Evolutionary conservation across 306 rosid genomes (phyloP), one percentile per base, ranked within the genome.

Genomic region (Ceratonia siliqua): DNA sequence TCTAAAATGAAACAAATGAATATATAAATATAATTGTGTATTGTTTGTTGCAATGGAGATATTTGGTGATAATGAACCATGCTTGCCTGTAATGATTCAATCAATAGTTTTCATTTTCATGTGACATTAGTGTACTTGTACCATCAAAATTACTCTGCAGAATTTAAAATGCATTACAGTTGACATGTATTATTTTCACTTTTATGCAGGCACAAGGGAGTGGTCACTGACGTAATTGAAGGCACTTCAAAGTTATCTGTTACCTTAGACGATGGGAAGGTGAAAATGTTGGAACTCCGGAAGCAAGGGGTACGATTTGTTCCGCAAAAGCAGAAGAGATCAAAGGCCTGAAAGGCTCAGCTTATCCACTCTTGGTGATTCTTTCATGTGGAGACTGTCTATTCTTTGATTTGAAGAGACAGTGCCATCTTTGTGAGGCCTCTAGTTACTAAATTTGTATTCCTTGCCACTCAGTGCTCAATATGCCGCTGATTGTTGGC

Each of bases 171-270:
- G 28, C 18, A 48, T 12, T 38, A 35, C 8, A 53, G 54, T 42
- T 15, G 21, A 13, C 21, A 25, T 33, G 18, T 7, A 4, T 5
- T 63, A 10, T 20, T 52, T 61, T 27, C 64, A 15, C 48, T 28
- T 62, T 41, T 71, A 25, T 85, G 35, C 89, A 95, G 99, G 99
- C 97, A 90, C 65, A 89, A 84, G 81, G 99, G 98, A 56, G 84
- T 81, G 76, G 97, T 95, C 54, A 82, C 93, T 3, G 82, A 89
- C 32, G 61, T 82, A 52, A 79, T 84, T 17, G 97, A 90, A 56
- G 98, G 97, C 62, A 70, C 96, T 6, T 77, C 97, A 3, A 81
- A 84, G 30, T 54, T 92, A 56, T 70, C 90, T n/a, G 97, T 92
- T 50, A 86, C 91, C 68, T 77, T 89, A 8, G 99, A 92, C 32